Base-by-base conservation (phyloP, 768 basidiomycete genomes). In the Rhodotorula toruloides region DNA sequence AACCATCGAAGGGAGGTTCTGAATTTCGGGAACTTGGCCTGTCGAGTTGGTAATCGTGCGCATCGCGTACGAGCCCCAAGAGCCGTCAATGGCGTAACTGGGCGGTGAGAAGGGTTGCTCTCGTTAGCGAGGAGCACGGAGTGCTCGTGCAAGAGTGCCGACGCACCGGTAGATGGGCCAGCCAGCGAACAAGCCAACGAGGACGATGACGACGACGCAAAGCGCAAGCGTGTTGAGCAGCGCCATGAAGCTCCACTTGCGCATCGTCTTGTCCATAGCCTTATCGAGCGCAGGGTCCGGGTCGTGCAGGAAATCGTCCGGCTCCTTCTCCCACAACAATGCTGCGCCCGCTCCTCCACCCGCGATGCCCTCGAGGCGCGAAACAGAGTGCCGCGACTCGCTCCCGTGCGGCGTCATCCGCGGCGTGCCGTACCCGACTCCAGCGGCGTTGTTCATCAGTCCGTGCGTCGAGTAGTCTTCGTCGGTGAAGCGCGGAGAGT, bases 161-260 rank as follows among this genome's bases (percentile, higher is more conserved):
- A 50, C 63, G 27, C 48, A 68, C 25, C 54, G 57, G 52, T 69
- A 68, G 42, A 96, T 85, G 17, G 94, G 94, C 76, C 89, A 96
- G 52, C 89, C 93, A 27, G 87, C 87, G 73, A 96, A 98, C 25
- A 98, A 83, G 17, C 83, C 84, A 67, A 96, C 78, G 49, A 96
- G 80, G 46, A 85, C 87, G 16, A 82, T 72, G 44, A 88, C 78
- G 60, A 98, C 80, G 60, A 90, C 61, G 70, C 88, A 70, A n/a
- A 98, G 82, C 27, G 86, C 86, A 12, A 82, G 81, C 29, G 83
- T 83, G 75, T 98, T 97, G 36, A 82, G 77, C 83, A 91, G 87
- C 4, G 94, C 96, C 76, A 91, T 82, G 12, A 81, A 77, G 14
- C 91, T 92, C 76, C 91, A 89, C 36, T 88, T 72, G 6, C 86